Percentiles rank a stretch among this genome's conserved stretches.
Conservation (phyloP, 2,329 filamentous ascomycete genomes). For the Amauroascus verrucosus region DNA sequence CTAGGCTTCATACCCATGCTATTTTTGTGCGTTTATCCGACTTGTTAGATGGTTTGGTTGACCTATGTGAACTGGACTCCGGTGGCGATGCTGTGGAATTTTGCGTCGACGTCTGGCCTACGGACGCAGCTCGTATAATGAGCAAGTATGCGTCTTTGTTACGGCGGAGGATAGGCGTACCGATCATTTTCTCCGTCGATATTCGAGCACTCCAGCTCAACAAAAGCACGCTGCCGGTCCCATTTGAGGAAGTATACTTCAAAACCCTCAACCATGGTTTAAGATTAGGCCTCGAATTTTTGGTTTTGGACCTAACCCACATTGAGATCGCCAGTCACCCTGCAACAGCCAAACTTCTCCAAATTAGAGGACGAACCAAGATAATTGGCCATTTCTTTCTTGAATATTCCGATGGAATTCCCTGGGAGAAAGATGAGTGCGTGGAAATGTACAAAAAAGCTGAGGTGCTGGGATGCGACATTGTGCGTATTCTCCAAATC, state of each 20-base stretch:
- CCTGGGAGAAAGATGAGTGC: slow-evolving; percentile 51
- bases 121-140: slow-evolving; percentile 41
- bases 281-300: slow-evolving; percentile 51
- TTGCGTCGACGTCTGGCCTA: slow-evolving; percentile 25
- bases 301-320: slow-evolving; percentile 52
- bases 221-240: slow-evolving; percentile 22
- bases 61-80: slow-evolving; percentile 56
- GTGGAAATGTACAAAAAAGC: slow-evolving; percentile 50
- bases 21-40: slow-evolving; percentile 51
- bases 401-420: slow-evolving; percentile 31
- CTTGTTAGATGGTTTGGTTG: slow-evolving; percentile 44
- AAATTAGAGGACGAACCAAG: slow-evolving; percentile 46
- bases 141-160: slow-evolving; percentile 51
- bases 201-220: slow-evolving; percentile 1
- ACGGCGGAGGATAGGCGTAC: slow-evolving; percentile 52
- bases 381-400: slow-evolving; percentile 51
- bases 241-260: slow-evolving; percentile 39
- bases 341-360: slow-evolving; percentile 32
- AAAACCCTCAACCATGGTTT: slow-evolving; percentile 51
- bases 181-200: slow-evolving; percentile 47
- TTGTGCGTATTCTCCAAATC: slow-evolving; percentile 52
- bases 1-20: slow-evolving; percentile 56
- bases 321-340: slow-evolving; percentile 43
- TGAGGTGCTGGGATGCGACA: slow-evolving; percentile 48
- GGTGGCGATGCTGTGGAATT: slow-evolving; percentile 59